Percentiles rank a stretch among this genome's conserved stretches.
Conservation (phyloP, 495 filamentous ascomycete species). For the Lineolata rhizophorae region DNA sequence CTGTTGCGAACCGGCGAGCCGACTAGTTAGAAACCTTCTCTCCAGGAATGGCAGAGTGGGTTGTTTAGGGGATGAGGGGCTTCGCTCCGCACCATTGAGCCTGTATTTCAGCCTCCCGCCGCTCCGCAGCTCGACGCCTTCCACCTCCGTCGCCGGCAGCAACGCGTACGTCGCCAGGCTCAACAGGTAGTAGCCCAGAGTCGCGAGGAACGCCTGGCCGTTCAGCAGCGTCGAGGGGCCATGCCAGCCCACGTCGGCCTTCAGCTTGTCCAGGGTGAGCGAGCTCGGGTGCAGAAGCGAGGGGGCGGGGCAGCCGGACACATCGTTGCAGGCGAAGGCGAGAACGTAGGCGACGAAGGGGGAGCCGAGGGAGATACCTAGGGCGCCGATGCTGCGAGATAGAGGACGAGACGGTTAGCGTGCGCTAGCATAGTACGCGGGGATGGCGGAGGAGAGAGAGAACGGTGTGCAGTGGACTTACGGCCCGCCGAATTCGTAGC, state of each 20-base stretch:
- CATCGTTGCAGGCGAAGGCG: conserved; percentile 75
- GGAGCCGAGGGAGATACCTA: conserved; percentile 51
- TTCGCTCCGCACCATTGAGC: conserved; percentile 46
- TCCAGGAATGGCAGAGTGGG: conserved; percentile 1
- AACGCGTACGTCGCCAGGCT: conserved; percentile 52
- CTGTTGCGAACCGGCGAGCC: too few species aligned
- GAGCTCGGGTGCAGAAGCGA: conserved; percentile 58
- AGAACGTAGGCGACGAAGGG: conserved; percentile 54
- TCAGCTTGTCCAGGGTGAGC: conserved; percentile 46
- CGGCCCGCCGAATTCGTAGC: conserved; percentile 80
- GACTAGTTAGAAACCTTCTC: conserved; percentile 5
- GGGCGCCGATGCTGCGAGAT: conserved; percentile 59
- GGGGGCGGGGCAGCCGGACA: conserved; percentile 75
- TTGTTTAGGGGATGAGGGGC: not conserved
- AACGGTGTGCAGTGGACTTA: too few species aligned
- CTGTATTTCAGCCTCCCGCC: conserved; percentile 70
- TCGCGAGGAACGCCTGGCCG: conserved; percentile 34
- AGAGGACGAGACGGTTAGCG: too few species aligned
- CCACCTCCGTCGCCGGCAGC: conserved; percentile 50
- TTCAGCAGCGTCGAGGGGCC: conserved; percentile 39
- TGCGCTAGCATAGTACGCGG: conserved; percentile 9
- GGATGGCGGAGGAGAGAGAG: conserved; percentile 1
- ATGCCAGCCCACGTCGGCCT: conserved; percentile 62
- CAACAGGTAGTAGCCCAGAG: conserved; percentile 59
- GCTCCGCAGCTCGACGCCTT: conserved; percentile 45